phyloP scores from a whole-genome alignment of 768 basidiomycete species.

The Punctularia strigosozonata region DNA sequence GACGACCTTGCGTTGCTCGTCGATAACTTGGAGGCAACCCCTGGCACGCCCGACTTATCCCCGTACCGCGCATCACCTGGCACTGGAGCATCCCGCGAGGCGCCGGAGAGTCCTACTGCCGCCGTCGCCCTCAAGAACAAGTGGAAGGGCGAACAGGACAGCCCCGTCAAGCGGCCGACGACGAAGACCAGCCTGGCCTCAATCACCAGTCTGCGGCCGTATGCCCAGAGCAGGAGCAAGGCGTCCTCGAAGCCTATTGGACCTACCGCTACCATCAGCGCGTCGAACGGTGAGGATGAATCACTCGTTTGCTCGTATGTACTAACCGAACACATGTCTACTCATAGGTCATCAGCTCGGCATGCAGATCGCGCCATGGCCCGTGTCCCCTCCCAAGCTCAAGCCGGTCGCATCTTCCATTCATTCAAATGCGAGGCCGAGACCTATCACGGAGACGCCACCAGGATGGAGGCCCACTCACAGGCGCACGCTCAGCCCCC shows the following conservation, averaged over 20 bases:
- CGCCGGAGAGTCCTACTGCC: slow-evolving; percentile 12
- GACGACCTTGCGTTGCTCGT: slow-evolving; percentile 71
- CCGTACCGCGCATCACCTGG: slow-evolving; percentile 12
- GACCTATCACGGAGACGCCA: too few species aligned
- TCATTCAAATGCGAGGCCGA: too few species aligned
- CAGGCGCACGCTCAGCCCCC: slow-evolving; percentile 39
- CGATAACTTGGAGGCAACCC: slow-evolving; percentile 72
- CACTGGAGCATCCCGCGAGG: slow-evolving; percentile 11
- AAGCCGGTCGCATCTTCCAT: slow-evolving; percentile 9
- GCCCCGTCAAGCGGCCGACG: slow-evolving; percentile 22
- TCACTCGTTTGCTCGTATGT: too few species aligned
- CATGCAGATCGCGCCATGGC: slow-evolving; percentile 56
- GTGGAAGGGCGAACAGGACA: slow-evolving; percentile 14
- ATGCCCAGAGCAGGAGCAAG: slow-evolving; percentile 23
- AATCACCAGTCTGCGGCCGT: slow-evolving; percentile 38
- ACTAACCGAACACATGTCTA: too few species aligned
- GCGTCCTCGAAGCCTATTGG: slow-evolving; percentile 6
- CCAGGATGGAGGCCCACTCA: slow-evolving; percentile 27
- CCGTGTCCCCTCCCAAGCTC: slow-evolving; percentile 28
- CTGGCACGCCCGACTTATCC: slow-evolving; percentile 33
- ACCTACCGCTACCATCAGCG: neutral
- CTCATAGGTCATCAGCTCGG: slow-evolving; percentile 22
- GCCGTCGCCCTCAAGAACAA: slow-evolving; percentile 8
- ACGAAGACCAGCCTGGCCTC: slow-evolving; percentile 28
- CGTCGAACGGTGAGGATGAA: too few species aligned